A percentile compares a stretch with the other conserved stretches of the same genome.
Evolutionary conservation across 129 eudicot genomes (phyloP).

Genomic region (Escallonia herrerae): DNA sequence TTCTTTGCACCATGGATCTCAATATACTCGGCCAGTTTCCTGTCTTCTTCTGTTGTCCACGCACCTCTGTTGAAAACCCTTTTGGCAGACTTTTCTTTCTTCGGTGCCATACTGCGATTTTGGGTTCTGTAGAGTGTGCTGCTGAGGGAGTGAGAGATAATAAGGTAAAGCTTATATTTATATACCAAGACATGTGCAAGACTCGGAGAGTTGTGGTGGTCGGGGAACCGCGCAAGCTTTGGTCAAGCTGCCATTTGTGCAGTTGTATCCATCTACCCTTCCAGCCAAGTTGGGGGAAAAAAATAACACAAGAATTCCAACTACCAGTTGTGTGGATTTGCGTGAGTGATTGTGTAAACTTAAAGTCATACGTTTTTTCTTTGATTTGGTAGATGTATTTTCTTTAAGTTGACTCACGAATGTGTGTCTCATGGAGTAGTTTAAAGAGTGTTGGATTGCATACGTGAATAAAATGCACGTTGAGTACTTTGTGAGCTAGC

Average conservation of each 20-base stretch:
- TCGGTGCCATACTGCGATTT: slow-evolving; percentile 8
- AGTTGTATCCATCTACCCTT: slow-evolving; percentile 2
- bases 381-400: too few species aligned
- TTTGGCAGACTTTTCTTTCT: neutral
- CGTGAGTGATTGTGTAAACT: too few species aligned
- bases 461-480: too few species aligned
- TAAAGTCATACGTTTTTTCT: too few species aligned
- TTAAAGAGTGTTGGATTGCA: too few species aligned
- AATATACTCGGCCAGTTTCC: slow-evolving; percentile 17
- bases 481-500: too few species aligned
- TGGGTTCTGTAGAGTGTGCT: neutral
- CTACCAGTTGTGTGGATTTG: too few species aligned
- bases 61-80: slow-evolving; percentile 30
- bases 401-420: too few species aligned
- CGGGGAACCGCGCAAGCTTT: neutral
- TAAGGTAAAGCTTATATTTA: neutral
- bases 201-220: neutral
- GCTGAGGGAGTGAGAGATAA: too few species aligned
- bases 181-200: neutral
- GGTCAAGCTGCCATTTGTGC: neutral
- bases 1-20: slow-evolving; percentile 30
- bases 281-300: neutral
- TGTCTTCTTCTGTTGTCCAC: slow-evolving; percentile 43
- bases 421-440: too few species aligned
- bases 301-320: neutral